Base-by-base conservation (phyloP, 2,329 filamentous ascomycete genomes). In the Aspergillus aculeatus region DNA sequence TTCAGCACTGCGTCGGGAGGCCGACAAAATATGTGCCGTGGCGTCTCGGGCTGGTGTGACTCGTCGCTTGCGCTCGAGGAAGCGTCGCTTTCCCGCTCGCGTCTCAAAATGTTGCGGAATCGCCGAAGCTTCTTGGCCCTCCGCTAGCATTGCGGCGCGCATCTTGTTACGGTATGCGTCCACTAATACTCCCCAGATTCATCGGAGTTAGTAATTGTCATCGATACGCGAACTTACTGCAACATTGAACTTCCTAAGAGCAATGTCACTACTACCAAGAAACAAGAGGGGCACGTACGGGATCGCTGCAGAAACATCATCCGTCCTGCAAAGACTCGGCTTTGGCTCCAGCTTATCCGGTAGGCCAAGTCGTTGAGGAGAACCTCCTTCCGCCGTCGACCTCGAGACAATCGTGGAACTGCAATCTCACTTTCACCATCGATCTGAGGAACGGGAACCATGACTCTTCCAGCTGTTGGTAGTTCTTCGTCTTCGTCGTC, bases 341-440 rank as follows among this genome's bases (percentile, higher is more conserved):
- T 95, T 79, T 98, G 94, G 57, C 93, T 88, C 94, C 95, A 99
- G 52, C 91, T 93, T 90, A 99, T 96, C 50, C 94, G 87, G 75
- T 96, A 96, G 2, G 92, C 94, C 50, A 98, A 80, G 71, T 98
- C 93, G 72, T 98, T 98, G 62, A 98, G 80, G 52, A 91, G 86
- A n/a, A 95, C 87, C 73, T 98, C 94, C 78, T 91, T 95, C 53
- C 83, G 85, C 53, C 92, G 86, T 66, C 86, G 85, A 49, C 82
- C 80, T 71, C 85, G 87, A 53, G 87, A 87, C 75, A 92, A 87
- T 60, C 87, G 84, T 26, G 93, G 92, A 47, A 96, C 88, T 1
- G 87, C 84, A 41, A 96, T 82, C 70, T 92, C 88, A 21, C 83
- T 83, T 62, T 93, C 89, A n/a, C 89, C 90, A 65, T 94, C 90